Evolutionary conservation across 352 stramenopile genomes (phyloP), one percentile per base, ranked within the genome.

Genomic region (Globisporangium takayamanum): DNA sequence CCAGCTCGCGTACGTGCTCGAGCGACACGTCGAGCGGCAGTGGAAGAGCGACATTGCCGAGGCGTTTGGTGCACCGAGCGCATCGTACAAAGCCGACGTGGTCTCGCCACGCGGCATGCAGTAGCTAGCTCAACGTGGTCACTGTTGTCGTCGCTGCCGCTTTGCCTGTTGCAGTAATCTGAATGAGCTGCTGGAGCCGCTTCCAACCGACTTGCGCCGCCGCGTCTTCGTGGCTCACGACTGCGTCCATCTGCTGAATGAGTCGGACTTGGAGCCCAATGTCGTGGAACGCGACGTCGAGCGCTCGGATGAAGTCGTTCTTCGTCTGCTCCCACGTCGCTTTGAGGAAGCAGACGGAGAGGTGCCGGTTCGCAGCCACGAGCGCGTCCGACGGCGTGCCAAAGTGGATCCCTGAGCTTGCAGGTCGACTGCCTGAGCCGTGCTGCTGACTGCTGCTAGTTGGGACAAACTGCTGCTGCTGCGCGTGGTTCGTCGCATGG

Each of bases 1-100:
- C 6, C 82, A 89, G 50, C 66, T 89, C 20, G 82, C 82, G 1
- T 84, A 84, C 60, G 80, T 92, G 0, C 63, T 92, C 0, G 79
- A 92, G 60, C 84, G 87, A 52, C 74, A 79, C 6, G 80, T 81
- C 18, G 76, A 86, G 45, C 74, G 74, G 30, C 67, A 87, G 37
- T 88, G 72, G 62, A 73, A 73, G 33, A 55, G 69, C 30, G 62
- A 64, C 8, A 64, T 63, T 2, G 49, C 64, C 37, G 62, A 83
- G 41, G 67, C 63, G 18, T 76, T 84, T 28, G 76, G 72, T 18
- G 64, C 59, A 0, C 67, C 68, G 2, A 79, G 64, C 56, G 70
- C 60, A 18, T 74, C 72, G 18, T 86, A 82, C 64, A 84, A 58
- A 73, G 2, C 60, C 58, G 8, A 28, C n/a, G 12, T 14, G 28